Evolutionary conservation across 1,284 basidiomycete species (phyloP).

Genomic region (Apiotrichum porosum): DNA sequence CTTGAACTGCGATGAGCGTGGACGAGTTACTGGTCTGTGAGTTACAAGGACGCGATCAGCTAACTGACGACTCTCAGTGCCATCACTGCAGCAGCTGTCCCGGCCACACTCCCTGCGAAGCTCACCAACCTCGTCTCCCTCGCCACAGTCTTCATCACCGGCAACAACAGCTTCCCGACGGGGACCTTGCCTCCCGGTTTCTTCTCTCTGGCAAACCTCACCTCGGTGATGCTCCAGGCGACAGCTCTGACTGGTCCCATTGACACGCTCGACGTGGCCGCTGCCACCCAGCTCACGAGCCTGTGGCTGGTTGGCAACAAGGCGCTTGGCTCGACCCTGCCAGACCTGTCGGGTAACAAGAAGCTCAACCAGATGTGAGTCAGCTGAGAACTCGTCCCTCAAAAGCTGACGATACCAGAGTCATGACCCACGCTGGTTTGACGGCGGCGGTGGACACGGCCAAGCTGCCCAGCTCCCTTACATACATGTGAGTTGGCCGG

Average conservation of each 20-base stretch:
- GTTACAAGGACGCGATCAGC: too few species aligned
- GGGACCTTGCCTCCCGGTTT: too few species aligned
- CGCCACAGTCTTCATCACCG: constrained; percentile 23
- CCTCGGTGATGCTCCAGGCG: too few species aligned
- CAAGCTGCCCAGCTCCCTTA: background rate
- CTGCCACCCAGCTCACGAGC: background rate
- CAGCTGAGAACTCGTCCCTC: background rate
- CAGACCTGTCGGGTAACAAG: background rate
- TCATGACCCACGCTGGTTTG: background rate
- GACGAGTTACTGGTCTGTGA: constrained; percentile 38
- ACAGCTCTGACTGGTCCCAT: too few species aligned
- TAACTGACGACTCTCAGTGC: constrained; percentile 6
- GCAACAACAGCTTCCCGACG: too few species aligned
- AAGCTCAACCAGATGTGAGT: constrained; percentile 38
- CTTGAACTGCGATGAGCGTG: constrained; percentile 36
- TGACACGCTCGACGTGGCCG: background rate
- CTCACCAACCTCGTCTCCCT: constrained; percentile 38
- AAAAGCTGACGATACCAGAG: too few species aligned
- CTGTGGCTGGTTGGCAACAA: background rate
- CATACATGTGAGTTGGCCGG: background rate
- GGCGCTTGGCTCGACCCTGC: constrained; percentile 4
- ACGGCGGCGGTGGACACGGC: too few species aligned
- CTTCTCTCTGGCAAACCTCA: constrained; percentile 23
- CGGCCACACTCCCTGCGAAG: constrained; percentile 23
- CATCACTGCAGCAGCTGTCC: constrained; percentile 38